Evolutionary conservation across 2,329 filamentous ascomycete species (phyloP).

Genomic region (Neonectria coccinea): DNA sequence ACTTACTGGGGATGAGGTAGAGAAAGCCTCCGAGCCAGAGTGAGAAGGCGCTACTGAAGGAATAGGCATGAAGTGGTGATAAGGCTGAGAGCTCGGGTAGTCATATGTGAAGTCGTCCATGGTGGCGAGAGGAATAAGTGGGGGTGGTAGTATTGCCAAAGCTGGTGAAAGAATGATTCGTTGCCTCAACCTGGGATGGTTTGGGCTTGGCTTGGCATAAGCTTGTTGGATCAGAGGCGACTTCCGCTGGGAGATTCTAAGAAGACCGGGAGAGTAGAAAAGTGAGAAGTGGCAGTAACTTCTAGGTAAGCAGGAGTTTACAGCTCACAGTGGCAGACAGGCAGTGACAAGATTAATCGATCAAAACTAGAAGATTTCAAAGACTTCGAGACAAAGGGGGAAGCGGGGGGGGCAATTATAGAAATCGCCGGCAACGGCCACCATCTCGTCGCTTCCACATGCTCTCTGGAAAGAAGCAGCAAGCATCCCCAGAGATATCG

Average conservation of each 20-base stretch:
- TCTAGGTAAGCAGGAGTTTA: neutral
- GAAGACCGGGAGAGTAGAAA: neutral
- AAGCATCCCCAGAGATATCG: neutral
- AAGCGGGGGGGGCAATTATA: neutral
- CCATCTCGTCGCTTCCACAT: neutral
- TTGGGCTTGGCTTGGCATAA: neutral
- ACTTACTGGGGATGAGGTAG: slow-evolving; percentile 67
- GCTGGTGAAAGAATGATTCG: neutral
- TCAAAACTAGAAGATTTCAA: neutral
- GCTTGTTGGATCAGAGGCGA: neutral
- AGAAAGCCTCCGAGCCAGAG: slow-evolving; percentile 66
- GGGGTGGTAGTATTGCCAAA: neutral
- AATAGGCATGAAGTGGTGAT: slow-evolving; percentile 66
- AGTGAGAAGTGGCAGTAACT: neutral
- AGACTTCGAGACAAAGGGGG: neutral
- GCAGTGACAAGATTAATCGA: neutral
- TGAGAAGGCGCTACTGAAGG: slow-evolving; percentile 66
- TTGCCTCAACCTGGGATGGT: neutral
- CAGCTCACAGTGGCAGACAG: neutral
- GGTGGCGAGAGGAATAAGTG: slow-evolving; percentile 15
- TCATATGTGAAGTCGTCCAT: slow-evolving; percentile 68
- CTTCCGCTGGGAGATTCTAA: neutral
- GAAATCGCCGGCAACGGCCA: neutral
- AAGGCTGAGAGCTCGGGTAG: slow-evolving; percentile 62
- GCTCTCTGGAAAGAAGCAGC: neutral